Evolutionary conservation across 1,284 basidiomycete species (phyloP).

Genomic region (Cutaneotrichosporon sp.): DNA sequence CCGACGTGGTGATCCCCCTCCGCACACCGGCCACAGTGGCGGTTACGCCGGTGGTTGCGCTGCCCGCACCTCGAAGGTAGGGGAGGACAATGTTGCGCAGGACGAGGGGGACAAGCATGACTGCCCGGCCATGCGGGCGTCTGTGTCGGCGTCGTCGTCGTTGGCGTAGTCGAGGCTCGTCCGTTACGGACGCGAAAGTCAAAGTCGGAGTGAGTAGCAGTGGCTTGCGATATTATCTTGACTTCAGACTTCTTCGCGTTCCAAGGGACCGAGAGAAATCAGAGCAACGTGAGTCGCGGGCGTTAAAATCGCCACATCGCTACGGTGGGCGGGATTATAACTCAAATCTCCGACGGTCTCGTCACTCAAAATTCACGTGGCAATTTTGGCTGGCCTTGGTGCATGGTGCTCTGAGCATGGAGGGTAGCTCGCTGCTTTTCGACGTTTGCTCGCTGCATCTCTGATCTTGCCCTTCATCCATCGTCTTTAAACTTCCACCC

Average conservation of each 20-base stretch:
- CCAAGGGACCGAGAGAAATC: constrained; percentile 2
- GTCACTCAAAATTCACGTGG: constrained; percentile 7
- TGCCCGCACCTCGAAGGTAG: constrained; percentile 10
- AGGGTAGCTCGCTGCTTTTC: background rate
- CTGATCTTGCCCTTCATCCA: constrained; percentile 17
- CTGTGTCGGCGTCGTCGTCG: background rate
- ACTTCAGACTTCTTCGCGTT: no score
- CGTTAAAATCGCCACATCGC: background rate
- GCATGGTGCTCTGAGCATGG: background rate
- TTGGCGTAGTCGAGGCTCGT: background rate
- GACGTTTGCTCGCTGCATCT: background rate
- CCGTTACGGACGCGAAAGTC: background rate
- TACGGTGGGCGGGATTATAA: no score
- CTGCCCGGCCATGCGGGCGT: constrained; percentile 18
- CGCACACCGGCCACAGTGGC: background rate
- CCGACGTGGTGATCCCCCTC: constrained; percentile 3
- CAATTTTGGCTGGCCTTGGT: background rate
- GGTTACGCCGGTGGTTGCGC: background rate
- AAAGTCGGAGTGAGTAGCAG: no score
- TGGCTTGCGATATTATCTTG: constrained; percentile 1
- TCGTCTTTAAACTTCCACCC: constrained; percentile 48
- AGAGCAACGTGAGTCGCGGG: constrained; percentile 1
- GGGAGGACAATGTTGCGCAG: constrained; percentile 22
- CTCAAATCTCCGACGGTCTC: constrained; percentile 3
- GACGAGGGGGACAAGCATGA: constrained; percentile 20